Evolutionary conservation across 164 flowering plant species (phyloP).

Genomic region (Saururus chinensis): DNA sequence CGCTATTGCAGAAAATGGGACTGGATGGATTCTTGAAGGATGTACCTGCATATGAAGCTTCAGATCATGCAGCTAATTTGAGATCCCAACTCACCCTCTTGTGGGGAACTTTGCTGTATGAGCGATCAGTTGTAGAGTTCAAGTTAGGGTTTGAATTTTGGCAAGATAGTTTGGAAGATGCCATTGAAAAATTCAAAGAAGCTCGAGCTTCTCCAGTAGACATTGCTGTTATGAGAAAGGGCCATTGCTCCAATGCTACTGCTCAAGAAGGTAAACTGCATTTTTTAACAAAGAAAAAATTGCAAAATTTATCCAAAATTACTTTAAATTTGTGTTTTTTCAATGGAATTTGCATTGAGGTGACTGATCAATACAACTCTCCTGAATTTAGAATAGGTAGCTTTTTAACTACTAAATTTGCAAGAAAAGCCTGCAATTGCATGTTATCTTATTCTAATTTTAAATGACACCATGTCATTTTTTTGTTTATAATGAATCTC

Average conservation of each 20-base stretch:
- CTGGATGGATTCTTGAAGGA: constrained; percentile 31
- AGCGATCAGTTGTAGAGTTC: constrained; percentile 76
- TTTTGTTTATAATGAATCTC: background rate
- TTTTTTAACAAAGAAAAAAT: too few species aligned
- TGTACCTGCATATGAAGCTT: constrained; percentile 42
- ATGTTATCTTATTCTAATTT: too few species aligned
- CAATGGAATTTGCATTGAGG: too few species aligned
- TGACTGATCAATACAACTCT: too few species aligned
- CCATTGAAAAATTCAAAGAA: constrained; percentile 69
- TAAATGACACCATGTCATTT: background rate
- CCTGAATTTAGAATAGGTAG: too few species aligned
- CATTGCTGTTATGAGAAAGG: constrained; percentile 74
- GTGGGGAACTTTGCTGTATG: constrained; percentile 86
- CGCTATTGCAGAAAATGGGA: constrained; percentile 32
- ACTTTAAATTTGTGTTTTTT: too few species aligned
- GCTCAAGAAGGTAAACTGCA: constrained; percentile 45
- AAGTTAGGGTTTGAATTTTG: constrained; percentile 64
- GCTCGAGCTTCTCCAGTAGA: constrained; percentile 91
- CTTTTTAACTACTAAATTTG: too few species aligned
- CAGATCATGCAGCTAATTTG: constrained; percentile 47
- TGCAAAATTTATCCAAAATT: background rate
- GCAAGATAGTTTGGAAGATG: constrained; percentile 69
- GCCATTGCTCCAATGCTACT: constrained; percentile 58
- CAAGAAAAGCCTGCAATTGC: background rate
- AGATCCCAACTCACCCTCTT: constrained; percentile 68